phyloP scores from a whole-genome alignment of 345 rosid genomes.

The Boechera stricta region DNA sequence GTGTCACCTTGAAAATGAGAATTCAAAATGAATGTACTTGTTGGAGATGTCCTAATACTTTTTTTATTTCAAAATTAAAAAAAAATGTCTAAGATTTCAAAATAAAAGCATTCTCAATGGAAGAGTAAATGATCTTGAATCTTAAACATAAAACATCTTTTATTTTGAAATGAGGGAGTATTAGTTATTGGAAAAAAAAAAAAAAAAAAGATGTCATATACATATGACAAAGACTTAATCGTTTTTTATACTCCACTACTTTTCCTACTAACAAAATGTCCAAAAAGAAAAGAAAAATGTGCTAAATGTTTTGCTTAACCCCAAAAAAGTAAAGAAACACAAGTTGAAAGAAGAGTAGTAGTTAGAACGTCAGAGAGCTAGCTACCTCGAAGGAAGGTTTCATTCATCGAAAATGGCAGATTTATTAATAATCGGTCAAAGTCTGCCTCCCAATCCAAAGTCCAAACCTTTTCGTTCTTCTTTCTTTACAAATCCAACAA shows the following conservation, averaged over 20 bases:
- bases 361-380: conserved; percentile 38
- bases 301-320: background rate
- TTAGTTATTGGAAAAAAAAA: too few species aligned
- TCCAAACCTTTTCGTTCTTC: background rate
- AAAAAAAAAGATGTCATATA: too few species aligned
- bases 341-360: conserved; percentile 29
- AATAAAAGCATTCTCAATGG: too few species aligned
- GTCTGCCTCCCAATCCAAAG: conserved; percentile 37
- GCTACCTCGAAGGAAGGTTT: conserved; percentile 30
- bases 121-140: too few species aligned
- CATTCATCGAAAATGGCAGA: conserved; percentile 37
- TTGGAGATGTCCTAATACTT: too few species aligned
- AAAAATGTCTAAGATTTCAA: too few species aligned
- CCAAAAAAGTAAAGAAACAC: conserved; percentile 4
- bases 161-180: too few species aligned
- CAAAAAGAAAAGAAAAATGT: background rate
- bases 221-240: background rate
- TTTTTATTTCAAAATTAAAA: too few species aligned
- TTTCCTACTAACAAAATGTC: conserved; percentile 1
- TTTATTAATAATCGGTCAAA: conserved; percentile 31
- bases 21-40: too few species aligned
- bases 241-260: background rate
- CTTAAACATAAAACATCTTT: too few species aligned
- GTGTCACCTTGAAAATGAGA: too few species aligned
- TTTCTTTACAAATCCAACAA: conserved; percentile 16